A percentile compares a stretch with the other conserved stretches of the same genome.
Evolutionary conservation across 2,329 filamentous ascomycete species (phyloP).

Genomic region (Aureobasidium sp.): DNA sequence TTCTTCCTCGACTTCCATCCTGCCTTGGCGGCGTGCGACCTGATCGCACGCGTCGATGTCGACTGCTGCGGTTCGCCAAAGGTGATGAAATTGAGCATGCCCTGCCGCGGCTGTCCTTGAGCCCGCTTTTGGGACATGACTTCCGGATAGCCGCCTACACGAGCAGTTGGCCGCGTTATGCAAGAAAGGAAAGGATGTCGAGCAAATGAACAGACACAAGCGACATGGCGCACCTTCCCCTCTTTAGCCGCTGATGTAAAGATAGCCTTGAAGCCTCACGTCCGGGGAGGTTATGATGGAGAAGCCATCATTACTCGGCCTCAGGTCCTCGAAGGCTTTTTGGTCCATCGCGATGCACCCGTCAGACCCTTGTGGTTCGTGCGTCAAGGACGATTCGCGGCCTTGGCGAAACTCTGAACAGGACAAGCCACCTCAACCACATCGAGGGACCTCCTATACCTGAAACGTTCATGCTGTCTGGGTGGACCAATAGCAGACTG

Average conservation of each 20-base stretch:
- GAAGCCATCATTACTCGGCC: neutral
- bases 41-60: neutral
- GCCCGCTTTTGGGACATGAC: neutral
- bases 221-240: constrained; percentile 2
- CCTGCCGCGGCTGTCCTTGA: neutral
- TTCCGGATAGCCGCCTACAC: neutral
- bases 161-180: neutral
- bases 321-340: neutral
- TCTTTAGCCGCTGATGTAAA: constrained; percentile 2
- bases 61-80: constrained; percentile 3
- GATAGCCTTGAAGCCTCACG: neutral
- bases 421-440: neutral
- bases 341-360: neutral
- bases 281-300: neutral
- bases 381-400: neutral
- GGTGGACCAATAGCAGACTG: neutral
- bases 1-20: constrained; percentile 11
- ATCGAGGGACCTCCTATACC: neutral
- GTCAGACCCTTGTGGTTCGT: neutral
- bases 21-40: constrained; percentile 1
- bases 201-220: neutral
- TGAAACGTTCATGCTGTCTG: neutral
- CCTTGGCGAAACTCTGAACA: neutral
- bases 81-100: constrained; percentile 2
- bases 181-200: neutral